Evolutionary conservation across 495 filamentous ascomycete species (phyloP).

Genomic region (Penicillium manginii): DNA sequence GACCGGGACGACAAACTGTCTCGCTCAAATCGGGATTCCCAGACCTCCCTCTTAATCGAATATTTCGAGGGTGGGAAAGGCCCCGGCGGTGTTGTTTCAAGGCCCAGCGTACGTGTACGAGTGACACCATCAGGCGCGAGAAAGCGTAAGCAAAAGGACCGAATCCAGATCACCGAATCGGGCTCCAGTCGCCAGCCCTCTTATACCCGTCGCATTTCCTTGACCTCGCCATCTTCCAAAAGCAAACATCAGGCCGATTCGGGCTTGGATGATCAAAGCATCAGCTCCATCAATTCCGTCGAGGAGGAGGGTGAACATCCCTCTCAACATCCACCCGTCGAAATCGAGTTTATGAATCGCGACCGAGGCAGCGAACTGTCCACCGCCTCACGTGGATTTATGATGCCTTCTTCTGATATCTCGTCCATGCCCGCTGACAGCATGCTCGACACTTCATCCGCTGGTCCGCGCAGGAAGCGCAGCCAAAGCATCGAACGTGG

Average conservation of each 20-base stretch:
- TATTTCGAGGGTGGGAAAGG: constrained; percentile 92
- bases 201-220: constrained; percentile 66
- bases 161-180: constrained; percentile 81
- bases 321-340: constrained; percentile 71
- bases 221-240: constrained; percentile 56
- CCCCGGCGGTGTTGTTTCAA: constrained; percentile 57
- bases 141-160: constrained; percentile 64
- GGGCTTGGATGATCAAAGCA: constrained; percentile 56
- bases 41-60: constrained; percentile 95
- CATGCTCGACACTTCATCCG: constrained; percentile 71
- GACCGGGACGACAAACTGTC: constrained; percentile 55
- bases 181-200: constrained; percentile 66
- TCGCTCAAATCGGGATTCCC: constrained; percentile 63
- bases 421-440: constrained; percentile 90
- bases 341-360: constrained; percentile 76
- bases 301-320: constrained; percentile 75
- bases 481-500: constrained; percentile 62
- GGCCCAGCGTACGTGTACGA: constrained; percentile 93
- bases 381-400: constrained; percentile 62
- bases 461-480: constrained; percentile 53
- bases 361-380: constrained; percentile 63
- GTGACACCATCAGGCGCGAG: constrained; percentile 77
- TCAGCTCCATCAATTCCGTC: constrained; percentile 70
- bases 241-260: constrained; percentile 53
- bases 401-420: constrained; percentile 72